Conservation (phyloP, 192 early-diverging fungal species). For the Ambispora gerdemannii region DNA sequence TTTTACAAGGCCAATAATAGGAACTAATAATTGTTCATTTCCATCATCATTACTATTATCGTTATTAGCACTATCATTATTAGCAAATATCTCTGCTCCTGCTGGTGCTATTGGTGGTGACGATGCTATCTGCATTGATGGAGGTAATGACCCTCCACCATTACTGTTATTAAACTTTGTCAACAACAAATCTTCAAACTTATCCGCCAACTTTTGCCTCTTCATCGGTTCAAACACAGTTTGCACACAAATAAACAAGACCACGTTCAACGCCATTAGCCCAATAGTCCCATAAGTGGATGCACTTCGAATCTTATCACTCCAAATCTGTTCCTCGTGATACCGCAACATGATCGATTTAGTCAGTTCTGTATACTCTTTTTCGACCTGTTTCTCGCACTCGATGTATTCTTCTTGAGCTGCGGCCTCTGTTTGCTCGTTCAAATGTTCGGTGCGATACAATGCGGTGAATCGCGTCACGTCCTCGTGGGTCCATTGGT, state of each 20-base stretch:
- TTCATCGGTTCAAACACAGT: constrained; percentile 72
- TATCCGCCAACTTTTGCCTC: constrained; percentile 59
- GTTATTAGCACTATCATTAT: neutral
- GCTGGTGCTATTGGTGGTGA: too few relatives aligned
- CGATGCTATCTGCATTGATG: too few relatives aligned
- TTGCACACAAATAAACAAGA: constrained; percentile 67
- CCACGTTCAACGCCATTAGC: constrained; percentile 61
- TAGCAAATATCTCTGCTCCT: neutral
- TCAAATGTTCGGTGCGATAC: constrained; percentile 66
- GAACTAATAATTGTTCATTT: too few relatives aligned
- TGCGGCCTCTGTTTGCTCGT: constrained; percentile 49
- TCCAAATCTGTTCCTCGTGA: constrained; percentile 84
- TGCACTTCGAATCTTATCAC: constrained; percentile 78
- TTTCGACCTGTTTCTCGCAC: constrained; percentile 62
- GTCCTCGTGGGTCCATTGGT: constrained; percentile 69
- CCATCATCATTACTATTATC: too few relatives aligned
- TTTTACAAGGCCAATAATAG: neutral
- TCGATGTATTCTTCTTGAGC: constrained; percentile 49
- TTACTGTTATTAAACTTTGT: too few relatives aligned
- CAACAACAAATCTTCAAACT: constrained; percentile 52
- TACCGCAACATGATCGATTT: constrained; percentile 71
- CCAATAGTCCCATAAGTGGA: constrained; percentile 76
- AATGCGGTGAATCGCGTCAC: constrained; percentile 73
- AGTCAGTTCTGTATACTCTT: constrained; percentile 59
- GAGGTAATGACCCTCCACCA: too few relatives aligned